phyloP scores from a whole-genome alignment of 768 basidiomycete species.

The Crepidotus variabilis region DNA sequence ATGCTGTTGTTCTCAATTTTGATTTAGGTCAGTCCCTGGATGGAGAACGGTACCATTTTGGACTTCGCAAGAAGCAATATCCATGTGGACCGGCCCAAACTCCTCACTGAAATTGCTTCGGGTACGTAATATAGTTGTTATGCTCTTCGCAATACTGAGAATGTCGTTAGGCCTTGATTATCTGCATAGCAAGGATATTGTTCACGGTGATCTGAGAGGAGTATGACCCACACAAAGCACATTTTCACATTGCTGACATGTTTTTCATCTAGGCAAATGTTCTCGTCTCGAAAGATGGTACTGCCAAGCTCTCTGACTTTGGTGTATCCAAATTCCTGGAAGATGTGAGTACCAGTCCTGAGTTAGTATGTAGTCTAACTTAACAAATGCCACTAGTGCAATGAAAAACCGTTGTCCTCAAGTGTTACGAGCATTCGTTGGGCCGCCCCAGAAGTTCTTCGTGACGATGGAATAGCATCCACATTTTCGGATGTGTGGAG shows the following conservation, averaged over 20 bases:
- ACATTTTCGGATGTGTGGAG: conserved; percentile 46
- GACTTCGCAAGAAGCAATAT: conserved; percentile 29
- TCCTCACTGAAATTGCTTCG: conserved; percentile 34
- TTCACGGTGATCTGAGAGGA: conserved; percentile 40
- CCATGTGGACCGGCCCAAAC: conserved; percentile 28
- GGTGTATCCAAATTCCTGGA: conserved; percentile 37
- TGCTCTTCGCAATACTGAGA: not conserved
- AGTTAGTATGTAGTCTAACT: not conserved
- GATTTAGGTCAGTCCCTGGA: conserved; percentile 42
- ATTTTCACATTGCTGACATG: not conserved
- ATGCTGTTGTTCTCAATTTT: not conserved
- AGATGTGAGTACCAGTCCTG: conserved; percentile 23
- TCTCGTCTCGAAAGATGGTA: conserved; percentile 33
- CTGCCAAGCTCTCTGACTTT: conserved; percentile 42
- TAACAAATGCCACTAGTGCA: conserved; percentile 18
- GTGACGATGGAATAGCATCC: conserved; percentile 24
- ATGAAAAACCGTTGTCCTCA: conserved; percentile 20
- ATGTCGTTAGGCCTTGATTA: conserved; percentile 33
- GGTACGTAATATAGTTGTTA: conserved; percentile 19
- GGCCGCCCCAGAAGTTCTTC: conserved; percentile 38
- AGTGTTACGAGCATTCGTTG: conserved; percentile 31
- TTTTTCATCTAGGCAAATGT: conserved; percentile 36
- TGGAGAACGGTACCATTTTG: conserved; percentile 37
- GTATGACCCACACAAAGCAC: conserved; percentile 19
- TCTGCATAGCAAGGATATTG: conserved; percentile 31